Evolutionary conservation across 495 filamentous ascomycete species (phyloP), one percentile per base, ranked within the genome.

Genomic region (Lasiosphaeria miniovina): DNA sequence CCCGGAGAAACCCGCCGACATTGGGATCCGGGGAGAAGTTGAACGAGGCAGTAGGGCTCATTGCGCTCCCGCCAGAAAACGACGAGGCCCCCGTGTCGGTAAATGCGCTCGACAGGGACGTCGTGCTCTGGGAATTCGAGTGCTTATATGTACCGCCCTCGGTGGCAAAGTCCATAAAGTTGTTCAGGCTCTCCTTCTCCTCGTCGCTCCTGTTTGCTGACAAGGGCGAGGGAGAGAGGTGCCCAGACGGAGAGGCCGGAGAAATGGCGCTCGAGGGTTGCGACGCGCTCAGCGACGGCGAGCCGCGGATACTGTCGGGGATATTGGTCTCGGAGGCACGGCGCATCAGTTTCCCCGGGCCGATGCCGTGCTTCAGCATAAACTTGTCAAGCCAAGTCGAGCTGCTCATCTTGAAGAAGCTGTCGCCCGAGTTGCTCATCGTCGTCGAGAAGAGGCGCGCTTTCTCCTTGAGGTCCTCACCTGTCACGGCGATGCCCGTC

Each of bases 351-450:
- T 73, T 84, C 62, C 81, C 82, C 0, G 86, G 80, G 31, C 84
- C 77, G 33, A 95, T 80, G 57, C 88, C 87, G 72, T 98, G 90
- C 72, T 93, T 97, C 61, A 89, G 84, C 78, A 97, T 96, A 80
- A 99, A 98, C 69, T 95, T 96, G 71, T 96, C 93, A 54, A 99
- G 80, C 92, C 93, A 97, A 60, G 80, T 84, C 6, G 86, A 74
- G 58, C 82, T 92, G 64, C 88, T 86, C 38, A 87, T 81, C 71
- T 93, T 90, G 54, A 87, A 78, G 55, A 91, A 88, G 61, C 84
- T 87, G 59, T 96, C 94, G 10, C 52, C 58, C 17, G 85, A 80
- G 63, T 82, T 86, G 33, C 88, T 87, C 35, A 87, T 85, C 32
- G 88, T 90, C 17, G 81, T 88, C 17, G 90, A 90, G 69, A 98